Evolutionary conservation across 257 asterid genomes (phyloP).

Genomic region (Asclepias syriaca): DNA sequence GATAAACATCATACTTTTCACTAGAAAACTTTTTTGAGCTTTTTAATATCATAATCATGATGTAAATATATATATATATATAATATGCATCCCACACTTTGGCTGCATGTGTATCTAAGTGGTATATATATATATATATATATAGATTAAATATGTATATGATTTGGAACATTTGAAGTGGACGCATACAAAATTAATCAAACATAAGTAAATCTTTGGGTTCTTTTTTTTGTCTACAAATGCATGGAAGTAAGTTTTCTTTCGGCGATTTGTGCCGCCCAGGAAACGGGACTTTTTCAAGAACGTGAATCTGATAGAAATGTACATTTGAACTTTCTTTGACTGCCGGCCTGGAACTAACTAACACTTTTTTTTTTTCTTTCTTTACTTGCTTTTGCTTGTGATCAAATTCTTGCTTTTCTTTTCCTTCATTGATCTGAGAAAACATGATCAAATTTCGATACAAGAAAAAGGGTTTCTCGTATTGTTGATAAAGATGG

Average conservation of each 20-base stretch:
- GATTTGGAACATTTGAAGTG: too few relatives aligned
- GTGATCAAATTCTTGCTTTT: not conserved
- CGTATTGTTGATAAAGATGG: not conserved
- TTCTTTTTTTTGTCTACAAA: not conserved
- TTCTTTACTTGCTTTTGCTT: not conserved
- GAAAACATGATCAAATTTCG: not conserved
- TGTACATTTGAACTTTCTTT: not conserved
- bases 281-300: not conserved
- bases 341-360: conserved; percentile 8
- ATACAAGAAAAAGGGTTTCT: not conserved
- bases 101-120: too few relatives aligned
- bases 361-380: not conserved
- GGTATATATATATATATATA: too few relatives aligned
- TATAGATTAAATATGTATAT: too few relatives aligned
- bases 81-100: too few relatives aligned
- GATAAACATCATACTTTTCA: too few relatives aligned
- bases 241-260: conserved; percentile 1
- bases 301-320: not conserved
- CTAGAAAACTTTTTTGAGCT: too few relatives aligned
- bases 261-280: conserved; percentile 7
- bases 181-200: not conserved
- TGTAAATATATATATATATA: too few relatives aligned
- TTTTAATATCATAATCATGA: too few relatives aligned
- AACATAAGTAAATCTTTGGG: not conserved
- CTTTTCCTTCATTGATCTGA: not conserved